Evolutionary conservation across 73 alveolate genomes (phyloP).

Genomic region (Tetrahymena malaccensis): DNA sequence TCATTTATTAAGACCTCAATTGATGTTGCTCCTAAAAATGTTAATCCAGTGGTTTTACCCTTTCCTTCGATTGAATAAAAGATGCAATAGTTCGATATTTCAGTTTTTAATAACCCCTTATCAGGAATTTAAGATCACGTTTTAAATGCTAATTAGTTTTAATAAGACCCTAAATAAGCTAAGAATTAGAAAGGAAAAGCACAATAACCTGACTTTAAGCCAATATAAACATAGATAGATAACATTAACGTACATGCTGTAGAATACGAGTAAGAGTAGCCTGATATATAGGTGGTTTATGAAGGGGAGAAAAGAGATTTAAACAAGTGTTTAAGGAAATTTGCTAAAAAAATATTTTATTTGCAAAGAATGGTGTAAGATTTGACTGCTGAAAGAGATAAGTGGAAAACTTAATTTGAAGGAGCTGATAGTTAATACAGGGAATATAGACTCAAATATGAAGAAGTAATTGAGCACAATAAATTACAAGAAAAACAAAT

Average conservation of each 20-base stretch:
- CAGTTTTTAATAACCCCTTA: not conserved
- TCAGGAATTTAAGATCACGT: not conserved
- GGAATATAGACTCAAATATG: not conserved
- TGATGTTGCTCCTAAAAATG: not conserved
- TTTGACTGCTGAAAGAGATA: not conserved
- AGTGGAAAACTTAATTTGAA: not conserved
- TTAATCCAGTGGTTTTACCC: not conserved
- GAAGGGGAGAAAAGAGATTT: not conserved
- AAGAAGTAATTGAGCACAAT: not conserved
- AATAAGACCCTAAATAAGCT: too few species aligned
- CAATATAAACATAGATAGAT: not conserved
- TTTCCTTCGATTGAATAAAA: not conserved
- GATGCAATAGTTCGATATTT: not conserved
- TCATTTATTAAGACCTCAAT: not conserved
- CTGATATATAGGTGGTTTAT: not conserved
- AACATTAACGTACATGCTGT: not conserved
- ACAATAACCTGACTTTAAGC: not conserved
- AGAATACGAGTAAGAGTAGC: not conserved
- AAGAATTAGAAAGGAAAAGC: too few species aligned
- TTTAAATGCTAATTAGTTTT: not conserved
- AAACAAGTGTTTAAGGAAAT: not conserved
- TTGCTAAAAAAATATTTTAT: not conserved
- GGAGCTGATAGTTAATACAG: not conserved
- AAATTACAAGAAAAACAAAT: not conserved
- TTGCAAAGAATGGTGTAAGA: not conserved